phyloP scores from a whole-genome alignment of 208 protist species.

The Tritrichomonas foetus region DNA sequence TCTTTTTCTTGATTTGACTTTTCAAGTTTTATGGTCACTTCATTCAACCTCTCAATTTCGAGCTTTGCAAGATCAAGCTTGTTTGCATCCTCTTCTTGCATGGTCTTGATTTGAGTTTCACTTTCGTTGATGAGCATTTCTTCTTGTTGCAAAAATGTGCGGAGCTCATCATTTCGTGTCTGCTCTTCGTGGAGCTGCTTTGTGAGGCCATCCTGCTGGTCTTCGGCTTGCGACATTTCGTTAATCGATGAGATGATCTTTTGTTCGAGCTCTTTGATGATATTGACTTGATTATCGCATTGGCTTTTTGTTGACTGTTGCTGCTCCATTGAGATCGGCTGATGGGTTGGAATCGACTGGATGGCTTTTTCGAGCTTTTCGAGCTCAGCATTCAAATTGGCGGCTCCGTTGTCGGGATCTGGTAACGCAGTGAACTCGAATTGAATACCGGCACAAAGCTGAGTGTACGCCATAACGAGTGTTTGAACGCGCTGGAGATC shows the following conservation, averaged over 20 bases:
- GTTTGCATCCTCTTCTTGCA: background rate
- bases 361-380: background rate
- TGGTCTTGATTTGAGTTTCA: background rate
- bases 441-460: background rate
- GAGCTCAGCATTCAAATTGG: background rate
- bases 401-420: background rate
- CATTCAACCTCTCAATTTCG: background rate
- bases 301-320: too few species aligned
- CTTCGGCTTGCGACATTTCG: background rate
- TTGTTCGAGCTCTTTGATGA: background rate
- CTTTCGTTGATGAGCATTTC: background rate
- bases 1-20: background rate
- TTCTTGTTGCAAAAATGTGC: background rate
- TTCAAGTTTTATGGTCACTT: background rate
- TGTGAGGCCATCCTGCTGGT: background rate
- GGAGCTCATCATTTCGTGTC: background rate
- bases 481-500: background rate
- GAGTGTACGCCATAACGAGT: background rate
- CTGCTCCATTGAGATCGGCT: background rate
- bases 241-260: background rate
- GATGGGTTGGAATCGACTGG: background rate
- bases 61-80: background rate
- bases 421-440: background rate
- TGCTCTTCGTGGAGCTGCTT: background rate
- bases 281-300: background rate